Percentiles rank a stretch among this genome's conserved stretches.
These are phyloP conservation scores for Jatropha multifida DNA, from an alignment of 441 rosid species.

Conservation along the genomic window DNA sequence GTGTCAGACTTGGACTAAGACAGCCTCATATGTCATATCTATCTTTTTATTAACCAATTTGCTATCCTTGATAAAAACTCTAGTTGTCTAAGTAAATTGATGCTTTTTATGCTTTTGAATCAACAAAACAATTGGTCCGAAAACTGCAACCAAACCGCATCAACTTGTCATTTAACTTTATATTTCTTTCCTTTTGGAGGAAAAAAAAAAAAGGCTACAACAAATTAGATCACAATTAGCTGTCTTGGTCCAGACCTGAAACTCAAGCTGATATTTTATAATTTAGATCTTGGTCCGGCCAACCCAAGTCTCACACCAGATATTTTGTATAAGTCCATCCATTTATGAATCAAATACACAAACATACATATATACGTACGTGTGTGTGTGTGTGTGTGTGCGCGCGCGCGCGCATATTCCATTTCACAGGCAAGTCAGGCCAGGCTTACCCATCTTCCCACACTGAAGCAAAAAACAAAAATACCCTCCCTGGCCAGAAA, in stretches of 20 bases:
- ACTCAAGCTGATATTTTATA: neutral
- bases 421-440: neutral
- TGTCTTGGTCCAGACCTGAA: neutral
- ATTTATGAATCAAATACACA: neutral
- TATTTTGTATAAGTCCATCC: neutral
- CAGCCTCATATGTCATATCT: too few species aligned
- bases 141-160: neutral
- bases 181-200: neutral
- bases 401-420: too few species aligned
- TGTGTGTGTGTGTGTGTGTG: neutral
- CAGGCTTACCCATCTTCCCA: too few species aligned
- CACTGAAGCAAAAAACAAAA: too few species aligned
- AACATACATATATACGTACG: too few species aligned
- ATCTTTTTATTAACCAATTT: neutral
- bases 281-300: neutral
- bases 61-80: neutral
- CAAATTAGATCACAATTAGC: neutral
- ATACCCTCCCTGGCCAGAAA: too few species aligned
- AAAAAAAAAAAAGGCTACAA: neutral
- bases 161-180: neutral
- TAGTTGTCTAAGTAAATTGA: neutral
- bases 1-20: too few species aligned
- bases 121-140: neutral
- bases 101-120: neutral
- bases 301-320: neutral